These are phyloP conservation scores for Candida sphagnicola DNA, from an alignment of 805 yeast genomes.

Conservation along the genomic window DNA sequence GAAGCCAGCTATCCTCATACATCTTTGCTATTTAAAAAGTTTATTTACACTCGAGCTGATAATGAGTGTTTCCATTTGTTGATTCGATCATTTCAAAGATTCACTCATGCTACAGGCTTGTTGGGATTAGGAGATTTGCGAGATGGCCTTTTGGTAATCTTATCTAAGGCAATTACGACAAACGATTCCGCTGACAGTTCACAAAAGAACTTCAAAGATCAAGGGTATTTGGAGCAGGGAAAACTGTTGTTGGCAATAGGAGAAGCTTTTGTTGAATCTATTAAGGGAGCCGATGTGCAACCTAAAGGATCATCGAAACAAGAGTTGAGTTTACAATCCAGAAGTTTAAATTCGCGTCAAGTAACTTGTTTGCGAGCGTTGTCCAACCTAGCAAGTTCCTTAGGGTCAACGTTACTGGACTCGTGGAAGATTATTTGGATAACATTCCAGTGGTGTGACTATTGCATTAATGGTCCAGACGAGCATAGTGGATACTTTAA, in stretches of 20 bases:
- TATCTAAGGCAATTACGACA: constrained; percentile 21
- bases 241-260: constrained; percentile 43
- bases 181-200: constrained; percentile 2
- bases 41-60: constrained; percentile 65
- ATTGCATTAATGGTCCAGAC: constrained; percentile 57
- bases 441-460: constrained; percentile 77
- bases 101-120: constrained; percentile 80
- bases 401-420: constrained; percentile 67
- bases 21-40: constrained; percentile 27
- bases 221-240: constrained; percentile 15
- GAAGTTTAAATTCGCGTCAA: constrained; percentile 58
- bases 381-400: constrained; percentile 67
- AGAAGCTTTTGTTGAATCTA: constrained; percentile 49
- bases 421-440: constrained; percentile 63
- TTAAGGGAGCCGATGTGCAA: constrained; percentile 39
- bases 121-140: constrained; percentile 54
- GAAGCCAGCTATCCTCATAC: constrained; percentile 24
- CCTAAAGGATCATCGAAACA: constrained; percentile 6
- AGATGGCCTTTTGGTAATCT: constrained; percentile 40
- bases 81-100: constrained; percentile 71
- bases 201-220: not conserved
- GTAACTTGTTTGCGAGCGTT: constrained; percentile 75
- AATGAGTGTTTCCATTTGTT: constrained; percentile 62
- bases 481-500: constrained; percentile 27
- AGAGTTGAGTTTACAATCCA: constrained; percentile 6